phyloP scores from a whole-genome alignment of 108 stramenopile genomes.

The Pseudonitzschia multiseries region DNA sequence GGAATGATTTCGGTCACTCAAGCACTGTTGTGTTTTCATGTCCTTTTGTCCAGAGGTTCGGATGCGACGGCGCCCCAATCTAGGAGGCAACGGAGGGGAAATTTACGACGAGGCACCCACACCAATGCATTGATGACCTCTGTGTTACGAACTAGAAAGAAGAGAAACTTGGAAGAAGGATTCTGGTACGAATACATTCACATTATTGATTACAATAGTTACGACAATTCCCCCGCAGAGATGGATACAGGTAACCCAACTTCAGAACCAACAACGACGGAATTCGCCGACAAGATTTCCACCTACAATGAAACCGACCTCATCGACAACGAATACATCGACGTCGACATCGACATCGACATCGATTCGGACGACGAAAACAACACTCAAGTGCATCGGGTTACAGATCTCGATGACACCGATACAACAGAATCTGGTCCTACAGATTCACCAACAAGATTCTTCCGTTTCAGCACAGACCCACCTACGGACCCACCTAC shows the following conservation, averaged over 20 bases:
- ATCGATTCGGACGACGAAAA: too few species aligned
- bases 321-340: too few species aligned
- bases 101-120: neutral
- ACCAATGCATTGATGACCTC: neutral
- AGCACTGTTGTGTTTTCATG: neutral
- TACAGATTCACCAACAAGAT: too few species aligned
- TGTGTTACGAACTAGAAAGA: neutral
- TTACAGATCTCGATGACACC: neutral
- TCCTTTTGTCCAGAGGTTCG: neutral
- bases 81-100: neutral
- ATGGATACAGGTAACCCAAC: neutral
- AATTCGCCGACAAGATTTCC: too few species aligned
- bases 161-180: neutral
- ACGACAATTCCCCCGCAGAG: neutral
- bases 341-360: too few species aligned
- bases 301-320: too few species aligned
- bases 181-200: neutral
- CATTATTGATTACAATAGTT: neutral
- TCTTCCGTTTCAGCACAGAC: too few species aligned
- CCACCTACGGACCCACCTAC: too few species aligned
- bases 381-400: too few species aligned
- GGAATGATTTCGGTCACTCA: neutral
- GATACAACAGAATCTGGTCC: neutral
- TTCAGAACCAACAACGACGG: too few species aligned
- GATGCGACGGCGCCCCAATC: conserved; percentile 2